Evolutionary conservation across 164 flowering plant species (phyloP).

Genomic region (Hamamelis virginiana): DNA sequence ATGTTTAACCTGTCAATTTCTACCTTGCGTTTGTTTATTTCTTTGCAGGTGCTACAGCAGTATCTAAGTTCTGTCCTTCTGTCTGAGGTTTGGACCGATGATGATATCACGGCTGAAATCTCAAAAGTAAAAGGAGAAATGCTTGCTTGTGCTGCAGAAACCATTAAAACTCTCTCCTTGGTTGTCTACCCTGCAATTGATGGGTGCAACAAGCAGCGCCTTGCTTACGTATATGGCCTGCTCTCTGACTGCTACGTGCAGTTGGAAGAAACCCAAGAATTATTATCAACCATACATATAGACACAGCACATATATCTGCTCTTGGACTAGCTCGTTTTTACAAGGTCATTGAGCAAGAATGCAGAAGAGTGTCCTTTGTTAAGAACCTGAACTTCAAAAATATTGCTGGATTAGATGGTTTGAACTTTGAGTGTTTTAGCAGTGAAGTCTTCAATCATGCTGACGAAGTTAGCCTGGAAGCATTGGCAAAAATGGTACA

Average conservation of each 20-base stretch:
- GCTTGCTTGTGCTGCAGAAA: slow-evolving; percentile 41
- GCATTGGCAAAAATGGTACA: slow-evolving; percentile 78
- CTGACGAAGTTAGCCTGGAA: slow-evolving; percentile 65
- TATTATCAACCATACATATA: slow-evolving; percentile 15
- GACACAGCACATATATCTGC: slow-evolving; percentile 18
- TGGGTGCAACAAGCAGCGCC: slow-evolving; percentile 79
- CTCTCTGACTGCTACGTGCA: slow-evolving; percentile 70
- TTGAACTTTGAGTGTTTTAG: slow-evolving; percentile 58
- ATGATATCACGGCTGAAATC: slow-evolving; percentile 69
- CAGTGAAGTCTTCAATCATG: slow-evolving; percentile 52
- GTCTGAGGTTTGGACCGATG: slow-evolving; percentile 81
- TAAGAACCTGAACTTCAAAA: slow-evolving; percentile 71
- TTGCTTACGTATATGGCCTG: slow-evolving; percentile 64
- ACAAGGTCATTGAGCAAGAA: slow-evolving; percentile 66
- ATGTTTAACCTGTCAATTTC: neutral
- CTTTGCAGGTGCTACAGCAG: slow-evolving; percentile 61
- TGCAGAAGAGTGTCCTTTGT: slow-evolving; percentile 70
- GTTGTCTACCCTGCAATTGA: slow-evolving; percentile 72
- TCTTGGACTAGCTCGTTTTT: slow-evolving; percentile 43
- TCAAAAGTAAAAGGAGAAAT: slow-evolving; percentile 50
- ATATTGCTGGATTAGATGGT: slow-evolving; percentile 65
- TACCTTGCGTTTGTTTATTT: slow-evolving; percentile 4
- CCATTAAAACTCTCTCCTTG: slow-evolving; percentile 46
- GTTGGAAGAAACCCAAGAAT: slow-evolving; percentile 35
- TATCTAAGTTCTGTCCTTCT: slow-evolving; percentile 61